Base-by-base conservation (phyloP, 805 yeast genomes). In the Komagataella mondaviorum region DNA sequence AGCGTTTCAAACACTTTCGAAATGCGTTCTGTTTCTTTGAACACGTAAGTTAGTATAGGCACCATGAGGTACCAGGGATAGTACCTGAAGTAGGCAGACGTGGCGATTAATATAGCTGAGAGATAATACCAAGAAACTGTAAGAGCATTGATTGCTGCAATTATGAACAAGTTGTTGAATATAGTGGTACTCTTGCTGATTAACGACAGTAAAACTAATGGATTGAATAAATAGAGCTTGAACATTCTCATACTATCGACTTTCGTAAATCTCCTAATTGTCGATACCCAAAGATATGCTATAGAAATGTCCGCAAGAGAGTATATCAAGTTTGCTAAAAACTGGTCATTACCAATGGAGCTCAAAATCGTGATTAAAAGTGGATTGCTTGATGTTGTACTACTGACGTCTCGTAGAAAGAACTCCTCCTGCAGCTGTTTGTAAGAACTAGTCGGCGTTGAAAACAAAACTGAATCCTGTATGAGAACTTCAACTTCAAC, bases 171-270 rank as follows among this genome's bases (percentile, higher is more conserved):
- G 61, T 84, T 80, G 6, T 83, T 70, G 60, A 91, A 73, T 1
- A 76, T 58, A 18, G 73, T 68, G 0, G 95, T 78, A 0, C 95
- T 84, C 57, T 81, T 80, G 4, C 93, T 75, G 48, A 85, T 69
- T 47, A 81, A 75, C 8, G 90, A 75, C 49, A 88, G 63, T 2
- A 89, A 64, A n/a, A 81, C 68, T 58, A 90, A 70, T 6, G 99
- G 99, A 62, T 89, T 93, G 60, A 88, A 75, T 30, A 85, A 72
- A 63, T 85, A 91, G 49, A 83, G 71, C 12, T 83, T 67, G 3
- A 62, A 60, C 16, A 66, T 52, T 30, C 39, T 30, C 39, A 10
- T 14, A 3, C 39, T 30, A 54, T 20, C 30, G 12, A 43, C 39
- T 18, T 53, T 51, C 10, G 68, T 51, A 6, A 60, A 67, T 70